Base-by-base conservation (phyloP, 2,329 filamentous ascomycete genomes). In the Botrytis cinerea region DNA sequence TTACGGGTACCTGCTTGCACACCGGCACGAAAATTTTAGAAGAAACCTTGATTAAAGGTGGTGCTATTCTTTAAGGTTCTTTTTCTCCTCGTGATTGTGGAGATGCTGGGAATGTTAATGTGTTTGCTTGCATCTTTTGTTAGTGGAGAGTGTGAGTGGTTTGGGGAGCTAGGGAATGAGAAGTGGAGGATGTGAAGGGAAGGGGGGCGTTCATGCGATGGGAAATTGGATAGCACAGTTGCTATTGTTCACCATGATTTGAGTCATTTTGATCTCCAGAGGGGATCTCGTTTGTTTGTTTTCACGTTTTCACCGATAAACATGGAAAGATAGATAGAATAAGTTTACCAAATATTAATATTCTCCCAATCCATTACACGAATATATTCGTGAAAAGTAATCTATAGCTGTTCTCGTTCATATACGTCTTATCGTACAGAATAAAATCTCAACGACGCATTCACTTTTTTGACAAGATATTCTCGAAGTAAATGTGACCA, bases 341-440 rank as follows among this genome's bases (percentile, higher is more conserved):
- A 32, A 18, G 60, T 28, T 28, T 28, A 54, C 51, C 25, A 54
- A 43, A 68, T 54, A 68, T 68, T 68, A 54, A 54, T 68, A 28
- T 54, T 68, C 16, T 62, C 22, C 59, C 35, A 61, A 61, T 62
- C 64, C 35, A 54, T 22, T 28, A 68, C 25, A 68, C 64, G 46
- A 57, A 32, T 14, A 20, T 12, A 12, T 12, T 68, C 64, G 64
- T 54, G 46, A 54, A 43, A 48, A 46, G 48, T 68, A 68, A 16
- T 68, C 64, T 68, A 68, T 54, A 68, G 46, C 45, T 67, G 38
- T 43, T 20, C 35, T 68, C 46, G 32, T 54, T 18, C 64, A 35
- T 22, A 54, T 54, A 40, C 48, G 16, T 68, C 51, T 18, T 38
- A 43, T 68, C 64, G 16, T 68, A 68, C 35, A 9, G 22, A 18